Percentiles rank a stretch among this genome's conserved stretches.
Evolutionary conservation across 208 protist genomes (phyloP).

Genomic region (Trypanosoma avium): DNA sequence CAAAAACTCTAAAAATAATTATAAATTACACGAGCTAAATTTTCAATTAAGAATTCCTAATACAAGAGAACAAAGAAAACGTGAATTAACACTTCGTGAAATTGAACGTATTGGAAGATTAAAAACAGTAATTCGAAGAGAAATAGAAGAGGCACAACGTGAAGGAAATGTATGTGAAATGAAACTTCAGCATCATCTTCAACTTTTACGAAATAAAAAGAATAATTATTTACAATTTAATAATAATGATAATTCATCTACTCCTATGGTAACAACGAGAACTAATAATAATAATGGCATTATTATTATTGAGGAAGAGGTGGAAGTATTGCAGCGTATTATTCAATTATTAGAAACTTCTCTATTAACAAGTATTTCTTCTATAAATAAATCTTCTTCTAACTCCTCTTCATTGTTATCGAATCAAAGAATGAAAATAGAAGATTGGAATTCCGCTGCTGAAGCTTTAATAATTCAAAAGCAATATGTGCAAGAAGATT

Average conservation of each 20-base stretch:
- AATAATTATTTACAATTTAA: too few species aligned
- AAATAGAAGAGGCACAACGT: neutral
- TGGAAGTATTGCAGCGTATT: neutral
- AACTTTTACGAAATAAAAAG: too few species aligned
- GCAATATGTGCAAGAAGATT: too few species aligned
- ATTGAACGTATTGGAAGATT: slow-evolving; percentile 2
- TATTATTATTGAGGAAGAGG: too few species aligned
- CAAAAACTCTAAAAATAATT: too few species aligned
- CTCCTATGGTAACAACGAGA: too few species aligned
- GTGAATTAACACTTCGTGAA: slow-evolving; percentile 1
- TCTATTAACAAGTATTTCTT: neutral
- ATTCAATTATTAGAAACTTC: neutral
- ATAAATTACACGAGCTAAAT: too few species aligned
- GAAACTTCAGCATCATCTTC: neutral
- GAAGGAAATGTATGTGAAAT: neutral
- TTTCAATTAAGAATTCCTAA: too few species aligned
- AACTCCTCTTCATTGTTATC: neutral
- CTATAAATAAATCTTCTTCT: neutral
- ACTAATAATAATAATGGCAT: too few species aligned
- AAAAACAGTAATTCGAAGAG: neutral
- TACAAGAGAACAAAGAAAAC: neutral
- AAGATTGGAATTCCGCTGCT: too few species aligned
- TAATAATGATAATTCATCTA: too few species aligned
- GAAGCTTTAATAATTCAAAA: too few species aligned
- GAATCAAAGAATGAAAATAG: neutral